Base-by-base conservation (phyloP, 371 early-diverging fungal genomes). In the Racocetra persica region DNA sequence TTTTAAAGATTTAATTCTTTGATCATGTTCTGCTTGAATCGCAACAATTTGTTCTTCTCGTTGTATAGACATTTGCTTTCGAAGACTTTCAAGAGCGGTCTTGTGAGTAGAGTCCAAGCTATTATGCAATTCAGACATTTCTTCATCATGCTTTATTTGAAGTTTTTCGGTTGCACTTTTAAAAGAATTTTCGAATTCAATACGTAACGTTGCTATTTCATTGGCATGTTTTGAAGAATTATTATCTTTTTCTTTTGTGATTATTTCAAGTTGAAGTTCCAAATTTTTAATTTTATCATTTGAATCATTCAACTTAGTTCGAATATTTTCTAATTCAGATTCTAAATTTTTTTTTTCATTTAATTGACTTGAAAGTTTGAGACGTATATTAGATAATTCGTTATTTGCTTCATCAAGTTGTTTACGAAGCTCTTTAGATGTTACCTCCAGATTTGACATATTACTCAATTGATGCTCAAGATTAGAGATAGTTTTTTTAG, bases 301-400 rank as follows among this genome's bases (percentile, higher is more conserved):
- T 69, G 22, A 13, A 45, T 41, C 45, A 5, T 18, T 13, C 20
- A 69, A 38, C 22, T 22, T 18, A 41, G 20, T 41, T 22, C 22
- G 38, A n/a, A 69, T n/a, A 52, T 28, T 55, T 24, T 73, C 74
- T 52, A 52, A 36, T 18, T 32, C 28, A 11, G 24, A 28, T 36
- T 57, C 28, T 8, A 74, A 11, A 7, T 72, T 72, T 8, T 28
- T 24, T 7, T 38, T 28, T 18, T 72, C 54, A 4, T 4, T 24
- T 41, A 38, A 36, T 10, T 24, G 52, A 28, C 41, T 22, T 36
- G 72, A 72, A 18, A 65, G n/a, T 65, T 65, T 24, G 14, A 65
- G 36, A 51, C 32, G 49, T 51, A 72, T 41, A 24, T 72, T 52
- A 52, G 72, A 72, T 26, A 72, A 32, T 52, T 45, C 72, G 51